Conservation (phyloP, 1,139 yeast genomes). For the Candida glucosophila region DNA sequence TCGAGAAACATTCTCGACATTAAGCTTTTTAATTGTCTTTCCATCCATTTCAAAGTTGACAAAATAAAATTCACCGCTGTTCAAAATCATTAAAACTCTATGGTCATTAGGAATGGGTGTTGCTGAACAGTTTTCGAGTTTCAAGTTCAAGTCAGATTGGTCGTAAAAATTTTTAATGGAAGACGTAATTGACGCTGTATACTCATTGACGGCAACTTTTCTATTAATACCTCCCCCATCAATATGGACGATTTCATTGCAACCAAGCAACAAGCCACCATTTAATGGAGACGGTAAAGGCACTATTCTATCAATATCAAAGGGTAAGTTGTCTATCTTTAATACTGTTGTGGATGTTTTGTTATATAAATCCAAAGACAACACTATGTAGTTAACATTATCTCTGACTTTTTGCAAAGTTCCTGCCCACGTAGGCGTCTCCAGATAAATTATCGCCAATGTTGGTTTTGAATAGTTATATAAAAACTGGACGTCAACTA, state of each 20-base stretch:
- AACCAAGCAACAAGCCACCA: conserved; percentile 66
- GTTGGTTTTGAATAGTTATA: conserved; percentile 76
- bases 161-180: conserved; percentile 43
- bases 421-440: conserved; percentile 71
- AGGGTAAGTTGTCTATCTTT: conserved; percentile 60
- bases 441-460: conserved; percentile 59
- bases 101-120: conserved; percentile 39
- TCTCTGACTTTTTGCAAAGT: conserved; percentile 54
- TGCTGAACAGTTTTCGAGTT: conserved; percentile 49
- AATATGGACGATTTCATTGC: conserved; percentile 70
- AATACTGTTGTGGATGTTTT: conserved; percentile 61
- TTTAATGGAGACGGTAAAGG: conserved; percentile 63
- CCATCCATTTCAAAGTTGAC: conserved; percentile 47
- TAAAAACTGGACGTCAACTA: conserved; percentile 62
- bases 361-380: conserved; percentile 59
- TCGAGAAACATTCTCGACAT: conserved; percentile 20
- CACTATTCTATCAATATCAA: conserved; percentile 57
- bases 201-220: conserved; percentile 61
- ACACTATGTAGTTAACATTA: conserved; percentile 49
- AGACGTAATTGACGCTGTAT: conserved; percentile 42
- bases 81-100: conserved; percentile 44
- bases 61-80: conserved; percentile 42
- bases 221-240: conserved; percentile 74
- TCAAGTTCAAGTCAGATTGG: conserved; percentile 42
- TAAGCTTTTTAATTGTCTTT: conserved; percentile 30